Base-by-base conservation (phyloP, 192 early-diverging fungal species). In the Coemansia interrupta region DNA sequence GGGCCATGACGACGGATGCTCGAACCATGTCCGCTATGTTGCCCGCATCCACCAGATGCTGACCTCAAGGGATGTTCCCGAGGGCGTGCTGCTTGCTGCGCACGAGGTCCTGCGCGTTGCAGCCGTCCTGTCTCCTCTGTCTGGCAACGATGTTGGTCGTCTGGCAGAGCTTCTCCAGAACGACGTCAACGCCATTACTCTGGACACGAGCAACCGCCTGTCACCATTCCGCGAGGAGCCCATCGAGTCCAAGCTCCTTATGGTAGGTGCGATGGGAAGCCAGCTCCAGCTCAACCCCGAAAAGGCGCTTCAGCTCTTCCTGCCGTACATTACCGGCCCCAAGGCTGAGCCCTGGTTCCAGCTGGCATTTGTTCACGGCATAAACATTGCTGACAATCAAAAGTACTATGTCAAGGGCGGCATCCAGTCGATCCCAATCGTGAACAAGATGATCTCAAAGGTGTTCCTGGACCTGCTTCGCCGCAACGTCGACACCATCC, bases 231-330 rank as follows among this genome's bases (percentile, higher is more conserved):
- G 75, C 32, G 80, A 83, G 28, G 82, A 85, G 48, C 73, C 81
- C n/a, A 80, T 89, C n/a, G 92, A 96, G 64, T 84, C 92, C 41
- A 80, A 85, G 41, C 56, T 72, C 22, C 81, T 94, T 22, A 80
- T 95, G 61, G 80, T 89, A 0, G 83, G 87, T 36, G 86, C 84
- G 42, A 80, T 96, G 55, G 84, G 83, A 0, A 83, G 87, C n/a
- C 77, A 92, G 63, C 90, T 90, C 57, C 86, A 89, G 40, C 65
- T 91, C 18, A 89, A 92, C 56, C 86, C 89, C 6, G 84, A 85
- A 57, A 84, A 83, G 52, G 87, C 90, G 5, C 70, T 97, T 29
- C 78, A 85, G 28, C 76, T 77, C 1, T 78, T 94, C 18, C 76
- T 95, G 56, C 87, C 92, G 1, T 75, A 84, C 18, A 73, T 92